Base-by-base conservation (phyloP, 768 basidiomycete genomes). In the Kondoa malvinella region DNA sequence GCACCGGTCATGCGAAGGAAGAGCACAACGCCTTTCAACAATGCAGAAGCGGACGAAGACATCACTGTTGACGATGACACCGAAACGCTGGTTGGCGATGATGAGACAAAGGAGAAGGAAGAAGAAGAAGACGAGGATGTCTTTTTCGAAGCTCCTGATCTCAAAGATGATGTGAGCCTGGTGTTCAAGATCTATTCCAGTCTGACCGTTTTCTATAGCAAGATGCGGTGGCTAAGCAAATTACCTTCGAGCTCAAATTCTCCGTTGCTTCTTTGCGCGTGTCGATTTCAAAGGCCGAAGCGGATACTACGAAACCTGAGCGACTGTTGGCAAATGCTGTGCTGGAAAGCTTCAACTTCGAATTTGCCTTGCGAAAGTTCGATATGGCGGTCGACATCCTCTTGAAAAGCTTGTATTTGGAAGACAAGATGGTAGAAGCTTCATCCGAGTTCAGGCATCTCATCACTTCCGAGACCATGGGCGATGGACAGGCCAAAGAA, bases 381-480 rank as follows among this genome's bases (percentile, higher is more conserved):
- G 87, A 90, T 76, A 87, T 97, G 85, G 83, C 82, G 59, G 89
- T 95, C 31, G 85, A 87, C 72, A 80, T 97, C 57, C 85, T 83
- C 70, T 82, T 97, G 57, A 83, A 85, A 85, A 85, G 88, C 16
- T 78, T 96, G 64, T 82, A 84, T 14, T 84, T 92, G 83, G 71
- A 74, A 65, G 73, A 75, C 73, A 82, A 83, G 70, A 81, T 92
- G 71, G 79, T 85, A 26, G 86, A 87, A 69, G 78, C 81, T 1
- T 29, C 78, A 80, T 58, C 66, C 34, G 70, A 69, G 31, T 75
- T 73, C 68, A 64, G 69, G 0, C 73, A 74, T 27, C 70, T 75
- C 30, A 67, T 75, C 4, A 71, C 73, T 15, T 74, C 73, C 32
- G 72, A 75, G 63, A 67, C 26, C n/a, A 58, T 71, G 65, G 66